Evolutionary conservation across 306 rosid species (phyloP), one percentile per base, ranked within the genome.

Genomic region (Dicorynia guianensis): DNA sequence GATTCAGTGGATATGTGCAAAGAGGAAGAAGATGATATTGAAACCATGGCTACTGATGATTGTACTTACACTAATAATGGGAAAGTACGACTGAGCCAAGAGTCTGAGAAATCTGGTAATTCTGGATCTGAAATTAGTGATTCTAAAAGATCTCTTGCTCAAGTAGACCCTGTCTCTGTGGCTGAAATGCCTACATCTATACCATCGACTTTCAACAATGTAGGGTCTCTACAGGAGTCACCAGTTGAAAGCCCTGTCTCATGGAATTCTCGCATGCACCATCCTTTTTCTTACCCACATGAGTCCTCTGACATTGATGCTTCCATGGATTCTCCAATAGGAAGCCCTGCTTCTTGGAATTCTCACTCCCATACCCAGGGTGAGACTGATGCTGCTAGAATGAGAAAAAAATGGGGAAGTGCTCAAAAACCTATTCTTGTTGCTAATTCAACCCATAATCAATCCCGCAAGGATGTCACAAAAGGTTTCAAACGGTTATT

Each of bases 321-420:
- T 71, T 92, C 82, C 62, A 79, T 81, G 66, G 97, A 96, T 77
- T 96, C 97, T 67, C 99, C 99, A 52, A 85, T 89, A 53, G 99
- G 98, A 70, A 96, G 99, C 79, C 99, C 98, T 77, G 90, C 96
- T 61, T 86, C 92, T 55, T 96, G 97, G 98, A 96, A 96, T 83
- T 89, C 93, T 72, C 97, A 84, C 43, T 89, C 93, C 74, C 92
- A 90, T 76, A 69, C 80, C 57, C 97, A 89, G 73, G 85, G 88
- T 53, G 99, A 96, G 67, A 87, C 69, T 60, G 98, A 96, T 77
- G 98, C 96, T 56, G 84, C 96, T 74, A 84, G 98, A 83, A 96
- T 93, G 96, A 88, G 99, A 84, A 96, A 96, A 87, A 96, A 96
- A 85, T 96, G 99, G 99, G 98, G 98, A 72, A 89, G 97, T 77